Conservation (phyloP, 352 stramenopile genomes). For the Phytophthora chlamydospora region DNA sequence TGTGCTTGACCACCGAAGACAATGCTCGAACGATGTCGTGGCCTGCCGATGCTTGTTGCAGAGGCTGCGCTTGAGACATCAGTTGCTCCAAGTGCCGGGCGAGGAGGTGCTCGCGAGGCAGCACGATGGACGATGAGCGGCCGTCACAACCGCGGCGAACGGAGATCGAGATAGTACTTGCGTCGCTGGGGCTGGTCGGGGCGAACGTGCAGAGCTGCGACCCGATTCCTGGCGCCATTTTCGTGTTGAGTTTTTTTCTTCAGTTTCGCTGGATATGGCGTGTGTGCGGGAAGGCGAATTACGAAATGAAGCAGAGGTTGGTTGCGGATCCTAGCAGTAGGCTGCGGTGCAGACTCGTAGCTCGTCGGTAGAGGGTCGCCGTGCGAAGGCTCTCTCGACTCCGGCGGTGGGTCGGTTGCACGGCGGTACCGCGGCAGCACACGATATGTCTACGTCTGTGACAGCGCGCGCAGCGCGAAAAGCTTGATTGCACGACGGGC, state of each 20-base stretch:
- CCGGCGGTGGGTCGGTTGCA: too few species aligned
- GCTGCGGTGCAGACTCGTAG: too few species aligned
- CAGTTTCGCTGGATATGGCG: not conserved
- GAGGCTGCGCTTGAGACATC: constrained; percentile 7
- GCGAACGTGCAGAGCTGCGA: not conserved
- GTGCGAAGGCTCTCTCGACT: too few species aligned
- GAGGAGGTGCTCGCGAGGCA: not conserved
- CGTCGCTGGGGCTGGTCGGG: not conserved
- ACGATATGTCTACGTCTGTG: too few species aligned
- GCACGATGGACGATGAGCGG: not conserved
- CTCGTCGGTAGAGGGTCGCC: too few species aligned
- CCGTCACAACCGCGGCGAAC: not conserved
- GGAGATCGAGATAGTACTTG: not conserved
- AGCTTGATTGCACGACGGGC: too few species aligned
- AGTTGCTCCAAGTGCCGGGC: constrained; percentile 3
- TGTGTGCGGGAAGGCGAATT: not conserved
- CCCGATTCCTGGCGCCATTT: not conserved
- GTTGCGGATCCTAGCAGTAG: too few species aligned
- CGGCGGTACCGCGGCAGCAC: too few species aligned
- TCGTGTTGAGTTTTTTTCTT: too few species aligned
- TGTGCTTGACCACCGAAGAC: constrained; percentile 6
- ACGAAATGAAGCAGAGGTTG: not conserved
- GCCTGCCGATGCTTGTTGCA: not conserved
- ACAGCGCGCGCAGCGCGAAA: too few species aligned
- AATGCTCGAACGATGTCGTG: constrained; percentile 3